phyloP scores from a whole-genome alignment of 164 flowering plant species.

The Hamamelis virginiana region DNA sequence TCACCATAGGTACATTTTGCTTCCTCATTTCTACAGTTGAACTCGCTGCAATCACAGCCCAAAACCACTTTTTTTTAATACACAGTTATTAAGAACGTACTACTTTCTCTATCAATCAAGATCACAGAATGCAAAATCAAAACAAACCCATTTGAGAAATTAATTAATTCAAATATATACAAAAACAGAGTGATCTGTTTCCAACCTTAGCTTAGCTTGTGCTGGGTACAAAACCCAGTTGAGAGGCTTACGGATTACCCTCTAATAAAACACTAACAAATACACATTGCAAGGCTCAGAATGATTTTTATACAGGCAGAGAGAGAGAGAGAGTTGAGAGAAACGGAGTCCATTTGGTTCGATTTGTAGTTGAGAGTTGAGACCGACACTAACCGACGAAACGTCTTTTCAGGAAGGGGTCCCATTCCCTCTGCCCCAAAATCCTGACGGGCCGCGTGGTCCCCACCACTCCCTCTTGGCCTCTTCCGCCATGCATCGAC shows the following conservation, averaged over 20 bases:
- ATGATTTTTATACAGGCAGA: not conserved
- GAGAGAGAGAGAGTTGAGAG: constrained; percentile 19
- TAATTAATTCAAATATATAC: not conserved
- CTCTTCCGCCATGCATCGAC: constrained; percentile 13
- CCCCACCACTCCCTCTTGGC: not conserved
- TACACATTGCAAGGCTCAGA: not conserved
- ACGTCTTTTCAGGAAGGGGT: not conserved
- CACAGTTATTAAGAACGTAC: too few relatives aligned
- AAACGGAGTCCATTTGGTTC: constrained; percentile 6
- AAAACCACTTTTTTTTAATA: constrained; percentile 6
- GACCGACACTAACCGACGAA: constrained; percentile 19
- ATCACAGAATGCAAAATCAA: not conserved
- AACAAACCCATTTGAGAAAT: constrained; percentile 20
- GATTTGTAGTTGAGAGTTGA: constrained; percentile 24
- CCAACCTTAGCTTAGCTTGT: not conserved
- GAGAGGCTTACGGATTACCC: too few relatives aligned
- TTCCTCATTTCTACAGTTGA: constrained; percentile 22
- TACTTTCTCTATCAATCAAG: not conserved
- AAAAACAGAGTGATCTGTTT: constrained; percentile 18
- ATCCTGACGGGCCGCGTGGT: not conserved
- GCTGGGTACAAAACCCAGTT: not conserved
- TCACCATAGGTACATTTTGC: constrained; percentile 31
- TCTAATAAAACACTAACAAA: not conserved
- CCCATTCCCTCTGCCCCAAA: not conserved
- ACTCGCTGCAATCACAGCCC: constrained; percentile 11